Conservation (phyloP, 768 basidiomycete genomes). For the Rhizopogon roseolus region DNA sequence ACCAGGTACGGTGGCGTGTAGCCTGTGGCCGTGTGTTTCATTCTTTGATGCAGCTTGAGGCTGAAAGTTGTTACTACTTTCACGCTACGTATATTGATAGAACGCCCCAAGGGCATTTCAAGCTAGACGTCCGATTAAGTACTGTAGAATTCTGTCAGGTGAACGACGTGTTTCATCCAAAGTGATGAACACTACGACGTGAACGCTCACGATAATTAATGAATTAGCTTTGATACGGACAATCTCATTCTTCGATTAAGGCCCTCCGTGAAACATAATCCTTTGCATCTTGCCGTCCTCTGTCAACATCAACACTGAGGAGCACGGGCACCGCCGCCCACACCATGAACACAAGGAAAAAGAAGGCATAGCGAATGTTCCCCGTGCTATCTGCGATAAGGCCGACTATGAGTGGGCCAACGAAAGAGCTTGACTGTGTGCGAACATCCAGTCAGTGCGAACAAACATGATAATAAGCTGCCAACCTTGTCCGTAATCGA, state of each 20-base stretch:
- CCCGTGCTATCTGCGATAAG: constrained; percentile 84
- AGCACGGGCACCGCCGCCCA: constrained; percentile 79
- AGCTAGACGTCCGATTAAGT: constrained; percentile 16
- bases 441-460: constrained; percentile 2
- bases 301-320: constrained; percentile 59
- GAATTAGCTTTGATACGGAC: neutral
- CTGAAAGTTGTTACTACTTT: constrained; percentile 59
- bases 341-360: constrained; percentile 81
- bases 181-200: neutral
- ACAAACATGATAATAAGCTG: constrained; percentile 7
- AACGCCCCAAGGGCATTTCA: constrained; percentile 71
- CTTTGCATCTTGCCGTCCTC: constrained; percentile 51
- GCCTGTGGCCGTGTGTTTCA: too few species aligned
- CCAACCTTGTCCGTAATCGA: constrained; percentile 85
- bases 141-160: too few species aligned
- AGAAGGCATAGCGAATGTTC: constrained; percentile 88
- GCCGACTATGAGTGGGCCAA: constrained; percentile 87
- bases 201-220: too few species aligned
- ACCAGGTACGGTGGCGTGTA: too few species aligned
- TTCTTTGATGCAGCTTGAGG: too few species aligned
- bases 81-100: constrained; percentile 93
- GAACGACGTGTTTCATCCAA: neutral
- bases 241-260: neutral
- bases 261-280: constrained; percentile 17
- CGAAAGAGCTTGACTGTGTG: constrained; percentile 78